These are phyloP conservation scores for Fusarium odoratissimum DNA, from an alignment of 2,329 filamentous ascomycete genomes.

Conservation along the genomic window DNA sequence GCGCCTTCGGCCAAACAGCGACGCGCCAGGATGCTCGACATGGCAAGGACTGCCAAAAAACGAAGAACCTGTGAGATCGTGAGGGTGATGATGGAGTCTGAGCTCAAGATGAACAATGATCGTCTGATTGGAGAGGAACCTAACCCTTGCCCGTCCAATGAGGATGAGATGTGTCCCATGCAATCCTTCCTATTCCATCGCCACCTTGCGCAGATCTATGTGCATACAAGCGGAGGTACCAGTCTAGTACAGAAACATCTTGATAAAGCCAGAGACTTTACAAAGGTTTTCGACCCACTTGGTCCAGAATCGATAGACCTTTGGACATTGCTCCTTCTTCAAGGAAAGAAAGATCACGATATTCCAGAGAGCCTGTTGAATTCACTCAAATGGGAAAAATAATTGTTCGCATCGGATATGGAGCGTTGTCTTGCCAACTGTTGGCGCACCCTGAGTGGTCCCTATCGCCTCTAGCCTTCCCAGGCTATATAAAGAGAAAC, in stretches of 20 bases:
- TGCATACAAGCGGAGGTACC: rapidly evolving
- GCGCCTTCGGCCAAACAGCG: not conserved
- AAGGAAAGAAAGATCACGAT: not conserved
- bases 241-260: not conserved
- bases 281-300: not conserved
- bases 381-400: not conserved
- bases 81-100: not conserved
- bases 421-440: not conserved
- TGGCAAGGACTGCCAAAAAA: not conserved
- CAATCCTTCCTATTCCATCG: conserved; percentile 2
- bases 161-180: not conserved
- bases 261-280: not conserved
- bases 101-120: not conserved
- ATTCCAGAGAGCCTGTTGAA: not conserved
- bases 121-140: not conserved
- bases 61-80: not conserved
- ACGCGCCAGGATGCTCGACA: not conserved
- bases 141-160: rapidly evolving
- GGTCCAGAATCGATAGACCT: not conserved
- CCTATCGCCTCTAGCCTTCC: not conserved
- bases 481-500: not conserved
- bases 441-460: not conserved
- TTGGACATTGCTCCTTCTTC: not conserved
- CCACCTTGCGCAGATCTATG: not conserved
- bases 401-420: not conserved